Conservation (phyloP, 2,329 filamentous ascomycete species). For the Rasamsonia emersonii region DNA sequence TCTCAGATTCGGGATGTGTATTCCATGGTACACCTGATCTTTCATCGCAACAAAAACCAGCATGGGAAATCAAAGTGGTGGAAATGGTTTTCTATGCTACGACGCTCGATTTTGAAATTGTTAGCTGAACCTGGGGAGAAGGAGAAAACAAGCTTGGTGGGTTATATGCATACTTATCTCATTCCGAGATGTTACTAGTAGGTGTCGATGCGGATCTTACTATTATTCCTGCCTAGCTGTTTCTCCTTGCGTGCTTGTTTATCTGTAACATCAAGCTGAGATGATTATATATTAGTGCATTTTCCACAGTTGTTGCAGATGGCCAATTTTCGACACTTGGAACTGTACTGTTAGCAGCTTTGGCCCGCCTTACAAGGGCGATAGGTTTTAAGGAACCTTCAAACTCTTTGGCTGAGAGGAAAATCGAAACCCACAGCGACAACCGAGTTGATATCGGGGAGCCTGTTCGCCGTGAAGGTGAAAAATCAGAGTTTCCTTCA, state of each 20-base stretch:
- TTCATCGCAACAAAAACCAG: constrained; percentile 85
- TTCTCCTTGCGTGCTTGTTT: constrained; percentile 5
- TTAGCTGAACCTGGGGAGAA: constrained; percentile 35
- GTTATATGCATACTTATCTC: constrained; percentile 23
- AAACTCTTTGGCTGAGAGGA: neutral
- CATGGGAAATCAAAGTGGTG: constrained; percentile 78
- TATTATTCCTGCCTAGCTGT: too few relatives aligned
- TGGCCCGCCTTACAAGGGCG: constrained; percentile 50
- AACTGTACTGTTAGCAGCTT: constrained; percentile 55
- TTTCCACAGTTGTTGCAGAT: constrained; percentile 63
- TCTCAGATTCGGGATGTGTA: constrained; percentile 21
- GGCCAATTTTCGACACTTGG: constrained; percentile 65
- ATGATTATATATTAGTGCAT: constrained; percentile 31
- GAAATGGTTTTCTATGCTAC: constrained; percentile 61
- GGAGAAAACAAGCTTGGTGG: constrained; percentile 28
- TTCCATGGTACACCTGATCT: constrained; percentile 57
- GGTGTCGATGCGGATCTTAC: constrained; percentile 10
- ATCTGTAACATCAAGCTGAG: constrained; percentile 1
- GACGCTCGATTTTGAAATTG: constrained; percentile 56
- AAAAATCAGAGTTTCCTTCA: too few relatives aligned
- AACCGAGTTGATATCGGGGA: neutral
- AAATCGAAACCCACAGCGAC: too few relatives aligned
- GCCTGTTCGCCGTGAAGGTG: neutral
- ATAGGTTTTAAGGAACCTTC: constrained; percentile 23
- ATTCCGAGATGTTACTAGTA: constrained; percentile 37